phyloP scores from a whole-genome alignment of 805 yeast species.

The Hanseniaspora meyeri region DNA sequence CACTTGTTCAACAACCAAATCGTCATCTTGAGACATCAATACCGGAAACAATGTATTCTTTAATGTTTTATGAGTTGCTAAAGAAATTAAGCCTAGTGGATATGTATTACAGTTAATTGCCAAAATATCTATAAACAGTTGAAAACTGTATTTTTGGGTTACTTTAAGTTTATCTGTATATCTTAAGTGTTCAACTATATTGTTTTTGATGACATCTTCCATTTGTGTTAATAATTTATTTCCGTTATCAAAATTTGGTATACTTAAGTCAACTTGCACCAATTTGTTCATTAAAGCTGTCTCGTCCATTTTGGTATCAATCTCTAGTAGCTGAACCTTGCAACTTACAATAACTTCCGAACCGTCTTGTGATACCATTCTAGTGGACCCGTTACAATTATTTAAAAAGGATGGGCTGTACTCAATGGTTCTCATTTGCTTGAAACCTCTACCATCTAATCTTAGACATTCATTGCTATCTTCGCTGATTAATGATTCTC shows the following conservation, averaged over 20 bases:
- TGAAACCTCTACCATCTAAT: constrained; percentile 68
- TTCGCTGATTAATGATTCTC: constrained; percentile 44
- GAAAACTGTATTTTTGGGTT: constrained; percentile 63
- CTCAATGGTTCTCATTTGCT: constrained; percentile 78
- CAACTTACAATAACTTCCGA: constrained; percentile 87
- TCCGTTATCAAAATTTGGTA: constrained; percentile 71
- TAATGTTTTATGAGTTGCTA: constrained; percentile 71
- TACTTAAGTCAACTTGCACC: constrained; percentile 65
- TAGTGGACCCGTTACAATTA: constrained; percentile 82
- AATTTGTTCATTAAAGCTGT: constrained; percentile 28
- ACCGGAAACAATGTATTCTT: constrained; percentile 66
- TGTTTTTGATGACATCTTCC: constrained; percentile 37
- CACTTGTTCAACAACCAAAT: constrained; percentile 62
- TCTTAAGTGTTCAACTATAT: constrained; percentile 35
- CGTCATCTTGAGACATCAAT: constrained; percentile 54
- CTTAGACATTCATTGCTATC: constrained; percentile 44
- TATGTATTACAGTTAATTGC: constrained; percentile 66
- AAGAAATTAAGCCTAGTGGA: constrained; percentile 68
- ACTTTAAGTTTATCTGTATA: constrained; percentile 43
- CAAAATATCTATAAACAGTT: constrained; percentile 66
- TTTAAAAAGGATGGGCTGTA: constrained; percentile 72
- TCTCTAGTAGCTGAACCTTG: constrained; percentile 53
- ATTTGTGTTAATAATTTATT: constrained; percentile 54
- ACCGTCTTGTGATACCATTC: constrained; percentile 78
- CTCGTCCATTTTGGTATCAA: constrained; percentile 13